Percentiles rank a stretch among this genome's conserved stretches.
Evolutionary conservation across 768 basidiomycete genomes (phyloP).

Genomic region (Ramaria rubella): DNA sequence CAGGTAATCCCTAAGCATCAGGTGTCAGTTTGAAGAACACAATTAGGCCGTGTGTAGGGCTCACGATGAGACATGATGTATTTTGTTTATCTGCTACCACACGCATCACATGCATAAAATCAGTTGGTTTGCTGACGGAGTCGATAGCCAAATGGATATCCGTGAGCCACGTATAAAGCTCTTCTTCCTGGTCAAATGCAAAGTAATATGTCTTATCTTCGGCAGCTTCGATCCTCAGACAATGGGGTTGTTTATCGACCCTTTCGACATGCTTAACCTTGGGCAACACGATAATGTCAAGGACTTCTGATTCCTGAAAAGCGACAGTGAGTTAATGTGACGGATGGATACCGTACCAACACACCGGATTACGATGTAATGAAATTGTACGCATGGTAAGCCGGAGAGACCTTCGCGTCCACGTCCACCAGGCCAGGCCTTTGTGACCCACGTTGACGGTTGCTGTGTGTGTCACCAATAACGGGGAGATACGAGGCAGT

Average conservation of each 20-base stretch:
- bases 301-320: background rate
- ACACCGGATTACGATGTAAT: background rate
- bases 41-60: background rate
- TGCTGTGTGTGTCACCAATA: background rate
- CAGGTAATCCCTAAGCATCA: conserved; percentile 1
- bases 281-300: conserved; percentile 2
- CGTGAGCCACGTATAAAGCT: conserved; percentile 7
- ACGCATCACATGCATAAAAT: background rate
- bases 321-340: background rate
- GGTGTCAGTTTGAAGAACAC: background rate
- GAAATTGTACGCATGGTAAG: conserved; percentile 4
- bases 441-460: background rate
- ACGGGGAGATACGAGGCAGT: background rate
- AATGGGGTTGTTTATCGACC: background rate
- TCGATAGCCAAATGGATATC: background rate
- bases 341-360: background rate
- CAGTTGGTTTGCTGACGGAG: background rate
- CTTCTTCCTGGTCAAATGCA: background rate
- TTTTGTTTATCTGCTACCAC: background rate
- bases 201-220: background rate
- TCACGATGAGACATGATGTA: background rate
- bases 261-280: conserved; percentile 2
- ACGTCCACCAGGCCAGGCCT: background rate
- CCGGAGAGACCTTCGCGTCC: background rate
- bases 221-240: background rate